Conservation (phyloP, 83 land plant genomes). For the Picea engelmannii region DNA sequence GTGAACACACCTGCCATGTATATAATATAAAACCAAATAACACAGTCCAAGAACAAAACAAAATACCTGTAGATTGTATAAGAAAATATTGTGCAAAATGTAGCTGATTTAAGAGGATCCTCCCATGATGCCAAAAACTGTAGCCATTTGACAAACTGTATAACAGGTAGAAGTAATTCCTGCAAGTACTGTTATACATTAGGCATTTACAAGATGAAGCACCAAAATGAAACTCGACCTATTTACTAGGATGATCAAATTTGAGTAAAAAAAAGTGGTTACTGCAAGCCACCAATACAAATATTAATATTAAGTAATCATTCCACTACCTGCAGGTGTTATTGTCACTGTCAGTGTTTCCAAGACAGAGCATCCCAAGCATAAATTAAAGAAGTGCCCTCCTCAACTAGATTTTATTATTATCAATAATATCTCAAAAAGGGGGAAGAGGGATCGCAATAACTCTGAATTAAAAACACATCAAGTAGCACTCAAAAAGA, state of each 20-base stretch:
- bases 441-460: background rate
- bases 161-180: constrained; percentile 76
- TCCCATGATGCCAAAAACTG: constrained; percentile 67
- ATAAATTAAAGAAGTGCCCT: background rate
- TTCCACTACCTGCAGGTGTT: background rate
- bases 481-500: background rate
- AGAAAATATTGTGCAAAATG: constrained; percentile 55
- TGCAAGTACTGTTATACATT: constrained; percentile 29
- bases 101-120: constrained; percentile 68
- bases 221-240: background rate
- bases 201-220: constrained; percentile 2
- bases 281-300: no score
- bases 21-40: no score
- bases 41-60: background rate
- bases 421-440: background rate
- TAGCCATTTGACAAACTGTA: constrained; percentile 48
- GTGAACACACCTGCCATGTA: no score
- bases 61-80: constrained; percentile 75
- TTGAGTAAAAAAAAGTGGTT: background rate
- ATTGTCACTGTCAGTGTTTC: background rate
- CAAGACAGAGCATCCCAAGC: background rate
- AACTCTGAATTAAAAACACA: background rate
- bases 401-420: background rate
- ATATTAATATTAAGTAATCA: background rate
- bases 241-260: background rate